Evolutionary conservation across 2,329 filamentous ascomycete genomes (phyloP).

Genomic region (Plenodomus tracheiphilus): DNA sequence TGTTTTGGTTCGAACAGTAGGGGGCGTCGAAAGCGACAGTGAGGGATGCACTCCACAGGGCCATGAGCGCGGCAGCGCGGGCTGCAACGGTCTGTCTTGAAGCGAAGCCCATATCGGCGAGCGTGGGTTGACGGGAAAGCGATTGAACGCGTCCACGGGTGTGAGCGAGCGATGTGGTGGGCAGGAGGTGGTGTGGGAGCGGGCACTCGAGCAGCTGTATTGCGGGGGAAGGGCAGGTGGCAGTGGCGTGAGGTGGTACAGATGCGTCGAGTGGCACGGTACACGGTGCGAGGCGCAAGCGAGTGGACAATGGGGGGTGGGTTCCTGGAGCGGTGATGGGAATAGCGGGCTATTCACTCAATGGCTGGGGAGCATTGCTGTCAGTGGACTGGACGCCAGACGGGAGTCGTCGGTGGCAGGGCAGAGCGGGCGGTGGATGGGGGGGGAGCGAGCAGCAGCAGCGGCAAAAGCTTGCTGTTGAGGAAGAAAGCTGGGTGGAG

Average conservation of each 20-base stretch:
- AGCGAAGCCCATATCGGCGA: slow-evolving; percentile 14
- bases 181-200: slow-evolving; percentile 5
- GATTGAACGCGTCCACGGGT: slow-evolving; percentile 28
- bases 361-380: slow-evolving; percentile 26
- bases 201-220: background rate
- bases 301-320: slow-evolving; percentile 1
- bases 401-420: slow-evolving; percentile 13
- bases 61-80: background rate
- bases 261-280: slow-evolving; percentile 1
- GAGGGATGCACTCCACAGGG: slow-evolving; percentile 16
- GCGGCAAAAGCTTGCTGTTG: slow-evolving; percentile 9
- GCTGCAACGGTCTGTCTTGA: background rate
- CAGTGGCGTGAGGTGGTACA: slow-evolving; percentile 16
- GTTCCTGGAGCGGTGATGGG: background rate
- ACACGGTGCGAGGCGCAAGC: background rate
- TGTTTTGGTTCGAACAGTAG: slow-evolving; percentile 54
- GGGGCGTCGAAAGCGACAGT: slow-evolving; percentile 26
- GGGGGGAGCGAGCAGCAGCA: slow-evolving; percentile 4
- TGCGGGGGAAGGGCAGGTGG: slow-evolving; percentile 2
- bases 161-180: slow-evolving; percentile 3
- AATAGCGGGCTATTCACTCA: slow-evolving; percentile 16
- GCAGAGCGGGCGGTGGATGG: slow-evolving; percentile 6
- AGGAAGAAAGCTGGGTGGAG: slow-evolving; percentile 9
- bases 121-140: too few relatives aligned
- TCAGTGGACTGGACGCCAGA: slow-evolving; percentile 10